phyloP scores from a whole-genome alignment of 108 stramenopile genomes.

The Schizochytrium sp. region DNA sequence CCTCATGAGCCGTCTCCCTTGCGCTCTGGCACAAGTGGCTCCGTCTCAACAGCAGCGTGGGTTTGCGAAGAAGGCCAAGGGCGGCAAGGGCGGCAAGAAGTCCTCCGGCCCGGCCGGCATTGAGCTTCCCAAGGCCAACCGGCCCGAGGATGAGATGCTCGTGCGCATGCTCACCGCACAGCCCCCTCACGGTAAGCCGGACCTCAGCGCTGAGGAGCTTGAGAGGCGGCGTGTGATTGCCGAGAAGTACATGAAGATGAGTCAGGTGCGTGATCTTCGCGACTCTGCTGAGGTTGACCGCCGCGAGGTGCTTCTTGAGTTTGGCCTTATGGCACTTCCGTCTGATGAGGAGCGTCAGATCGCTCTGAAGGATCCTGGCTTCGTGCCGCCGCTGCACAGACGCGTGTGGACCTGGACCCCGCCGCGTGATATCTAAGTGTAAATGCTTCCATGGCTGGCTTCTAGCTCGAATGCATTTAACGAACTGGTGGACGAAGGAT shows the following conservation, averaged over 20 bases:
- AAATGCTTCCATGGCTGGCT: background rate
- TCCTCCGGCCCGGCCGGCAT: background rate
- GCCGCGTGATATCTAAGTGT: conserved; percentile 36
- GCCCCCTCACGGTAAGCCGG: background rate
- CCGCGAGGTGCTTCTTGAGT: background rate
- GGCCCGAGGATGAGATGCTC: conserved; percentile 47
- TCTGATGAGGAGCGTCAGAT: background rate
- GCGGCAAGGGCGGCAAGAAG: background rate
- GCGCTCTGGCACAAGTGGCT: too few relatives aligned
- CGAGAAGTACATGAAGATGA: background rate
- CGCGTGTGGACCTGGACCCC: conserved; percentile 37
- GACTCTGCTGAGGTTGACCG: background rate
- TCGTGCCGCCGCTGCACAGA: conserved; percentile 38
- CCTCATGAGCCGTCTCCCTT: too few relatives aligned
- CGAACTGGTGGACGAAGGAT: background rate
- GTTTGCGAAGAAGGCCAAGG: background rate
- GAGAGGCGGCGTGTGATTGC: background rate
- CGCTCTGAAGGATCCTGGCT: background rate
- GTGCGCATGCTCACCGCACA: conserved; percentile 15
- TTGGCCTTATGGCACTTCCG: conserved; percentile 29
- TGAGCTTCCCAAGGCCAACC: conserved; percentile 16
- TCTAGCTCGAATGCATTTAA: background rate
- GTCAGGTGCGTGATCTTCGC: background rate
- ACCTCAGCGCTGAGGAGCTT: background rate
- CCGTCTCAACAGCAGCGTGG: background rate